Base-by-base conservation (phyloP, 2,329 filamentous ascomycete genomes). In the Trichoderma oligosporum region DNA sequence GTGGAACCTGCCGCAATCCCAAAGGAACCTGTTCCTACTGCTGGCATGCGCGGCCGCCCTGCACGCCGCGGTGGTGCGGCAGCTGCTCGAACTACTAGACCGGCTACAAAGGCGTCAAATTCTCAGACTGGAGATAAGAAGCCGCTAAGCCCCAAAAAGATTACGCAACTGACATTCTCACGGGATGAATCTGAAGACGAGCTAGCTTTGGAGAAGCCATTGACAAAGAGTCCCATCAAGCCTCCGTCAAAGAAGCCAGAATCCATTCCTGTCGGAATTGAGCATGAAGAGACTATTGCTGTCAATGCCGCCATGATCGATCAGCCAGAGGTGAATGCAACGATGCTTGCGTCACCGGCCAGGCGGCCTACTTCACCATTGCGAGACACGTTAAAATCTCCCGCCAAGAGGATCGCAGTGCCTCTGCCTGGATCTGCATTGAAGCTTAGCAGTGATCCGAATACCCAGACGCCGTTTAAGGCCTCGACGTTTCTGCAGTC, bases 131-230 rank as follows among this genome's bases (percentile, higher is more conserved):
- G 16, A 14, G 68, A 73, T 38, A 77, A 77, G 61, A 77, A 76
- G 56, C 82, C 83, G 31, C 73, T 86, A 53, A 85, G 82, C 71
- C 83, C 82, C 72, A 85, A 82, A 75, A 87, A 86, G 76, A 78
- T 82, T 63, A 82, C 81, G 38, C 81, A 85, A 71, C 73, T 85
- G 63, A 73, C 76, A 48, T 62, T 74, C 60, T 74, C 66, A 65
- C 70, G 71, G 65, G 74, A 75, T 27, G 65, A 68, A 47, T 84
- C 82, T 12, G 83, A 86, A 49, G 83, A 86, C 65, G 82, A 86
- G 67, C 77, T 86, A 33, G 79, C 79, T 1, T 70, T 84, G 67
- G 76, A 76, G 70, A 82, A 83, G 65, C 35, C 33, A 51, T 52
- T 46, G 27, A 48, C n/a, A 58, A 61, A 41, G 41, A 63, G 54